These are phyloP conservation scores for Aspergillus uvarum DNA, from an alignment of 2,329 filamentous ascomycete species.

Conservation along the genomic window DNA sequence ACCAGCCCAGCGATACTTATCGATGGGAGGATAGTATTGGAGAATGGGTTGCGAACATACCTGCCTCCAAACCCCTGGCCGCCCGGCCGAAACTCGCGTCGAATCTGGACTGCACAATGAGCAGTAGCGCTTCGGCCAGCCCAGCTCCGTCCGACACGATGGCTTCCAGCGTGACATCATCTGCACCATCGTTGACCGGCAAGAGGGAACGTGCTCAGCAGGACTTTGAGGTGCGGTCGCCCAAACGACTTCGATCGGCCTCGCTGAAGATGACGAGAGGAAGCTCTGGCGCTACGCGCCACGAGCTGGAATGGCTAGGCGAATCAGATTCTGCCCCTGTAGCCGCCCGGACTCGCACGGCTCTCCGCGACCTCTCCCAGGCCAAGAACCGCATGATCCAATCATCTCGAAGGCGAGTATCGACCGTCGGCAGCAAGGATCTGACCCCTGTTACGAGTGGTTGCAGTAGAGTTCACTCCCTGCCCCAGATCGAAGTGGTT, in stretches of 20 bases:
- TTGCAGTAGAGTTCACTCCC: neutral
- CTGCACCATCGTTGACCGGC: constrained; percentile 26
- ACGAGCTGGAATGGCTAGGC: neutral
- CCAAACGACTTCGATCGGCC: constrained; percentile 25
- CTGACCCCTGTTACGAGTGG: neutral
- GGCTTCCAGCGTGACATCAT: constrained; percentile 33
- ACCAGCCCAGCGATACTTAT: constrained; percentile 34
- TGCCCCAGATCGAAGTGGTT: constrained; percentile 29
- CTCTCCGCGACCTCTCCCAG: constrained; percentile 21
- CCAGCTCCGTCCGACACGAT: constrained; percentile 21
- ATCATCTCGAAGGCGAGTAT: neutral
- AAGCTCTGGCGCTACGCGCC: neutral
- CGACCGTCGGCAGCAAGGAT: neutral
- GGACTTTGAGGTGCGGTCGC: constrained; percentile 19
- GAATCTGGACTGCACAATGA: constrained; percentile 21
- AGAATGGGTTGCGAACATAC: constrained; percentile 56
- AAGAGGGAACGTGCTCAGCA: constrained; percentile 21
- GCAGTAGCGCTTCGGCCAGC: constrained; percentile 24
- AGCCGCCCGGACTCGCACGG: constrained; percentile 21
- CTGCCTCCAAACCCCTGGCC: constrained; percentile 31
- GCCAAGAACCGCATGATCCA: constrained; percentile 11
- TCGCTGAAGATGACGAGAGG: constrained; percentile 17
- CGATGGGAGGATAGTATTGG: constrained; percentile 59
- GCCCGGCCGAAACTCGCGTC: constrained; percentile 12
- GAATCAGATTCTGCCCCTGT: constrained; percentile 15